Evolutionary conservation across 2,329 filamentous ascomycete species (phyloP).

Genomic region (Diaporthe ampelina): DNA sequence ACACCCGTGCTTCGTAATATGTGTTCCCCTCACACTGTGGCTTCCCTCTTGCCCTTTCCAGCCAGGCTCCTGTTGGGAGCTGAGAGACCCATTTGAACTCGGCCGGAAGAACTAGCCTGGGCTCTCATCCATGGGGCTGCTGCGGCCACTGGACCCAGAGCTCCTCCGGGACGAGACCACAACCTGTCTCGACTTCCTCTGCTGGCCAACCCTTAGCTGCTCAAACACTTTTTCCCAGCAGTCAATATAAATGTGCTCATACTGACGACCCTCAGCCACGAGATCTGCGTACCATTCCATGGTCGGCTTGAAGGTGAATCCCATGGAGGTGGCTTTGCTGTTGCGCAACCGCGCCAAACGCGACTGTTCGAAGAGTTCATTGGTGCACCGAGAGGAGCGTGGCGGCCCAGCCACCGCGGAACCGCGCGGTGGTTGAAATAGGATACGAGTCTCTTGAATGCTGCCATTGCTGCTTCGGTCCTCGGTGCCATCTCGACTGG

Average conservation of each 20-base stretch:
- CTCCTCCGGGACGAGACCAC: not conserved
- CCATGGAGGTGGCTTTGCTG: constrained; percentile 46
- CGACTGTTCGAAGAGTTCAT: constrained; percentile 59
- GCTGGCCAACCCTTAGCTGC: constrained; percentile 9
- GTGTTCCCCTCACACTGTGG: too few species aligned
- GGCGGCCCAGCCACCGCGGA: constrained; percentile 17
- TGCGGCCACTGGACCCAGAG: constrained; percentile 24
- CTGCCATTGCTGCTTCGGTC: constrained; percentile 45
- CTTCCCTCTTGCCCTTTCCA: not conserved
- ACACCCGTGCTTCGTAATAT: not conserved
- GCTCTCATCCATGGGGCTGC: constrained; percentile 26
- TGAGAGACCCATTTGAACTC: too few species aligned
- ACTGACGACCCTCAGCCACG: constrained; percentile 61
- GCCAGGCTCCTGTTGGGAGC: not conserved
- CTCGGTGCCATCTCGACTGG: constrained; percentile 29
- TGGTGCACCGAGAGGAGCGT: constrained; percentile 54
- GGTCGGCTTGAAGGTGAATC: constrained; percentile 62
- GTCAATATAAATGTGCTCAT: constrained; percentile 62
- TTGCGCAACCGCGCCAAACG: constrained; percentile 44
- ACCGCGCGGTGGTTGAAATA: constrained; percentile 63
- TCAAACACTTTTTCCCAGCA: constrained; percentile 59
- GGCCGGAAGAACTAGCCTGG: not conserved
- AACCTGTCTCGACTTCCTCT: not conserved
- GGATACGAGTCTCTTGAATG: constrained; percentile 49
- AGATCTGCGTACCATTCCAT: constrained; percentile 66